phyloP scores from a whole-genome alignment of 1,284 basidiomycete species.

The Veloboletus limbatus region DNA sequence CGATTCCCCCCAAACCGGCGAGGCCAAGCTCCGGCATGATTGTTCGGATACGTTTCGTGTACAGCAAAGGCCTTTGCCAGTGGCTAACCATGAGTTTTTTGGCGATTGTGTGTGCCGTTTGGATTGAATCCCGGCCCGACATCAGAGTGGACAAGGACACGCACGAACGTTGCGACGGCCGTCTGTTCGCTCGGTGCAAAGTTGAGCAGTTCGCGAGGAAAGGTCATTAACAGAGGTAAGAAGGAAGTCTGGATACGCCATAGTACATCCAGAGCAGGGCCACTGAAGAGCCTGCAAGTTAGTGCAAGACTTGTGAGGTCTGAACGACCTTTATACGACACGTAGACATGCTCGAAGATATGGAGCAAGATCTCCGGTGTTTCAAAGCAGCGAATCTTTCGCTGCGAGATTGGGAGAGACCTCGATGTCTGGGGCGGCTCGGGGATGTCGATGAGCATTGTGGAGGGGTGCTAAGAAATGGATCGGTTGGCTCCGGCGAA shows the following conservation, averaged over 20 bases:
- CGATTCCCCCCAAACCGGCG: constrained; percentile 17
- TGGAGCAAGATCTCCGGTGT: constrained; percentile 22
- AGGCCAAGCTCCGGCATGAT: constrained; percentile 15
- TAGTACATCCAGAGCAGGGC: constrained; percentile 22
- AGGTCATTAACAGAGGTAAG: constrained; percentile 18
- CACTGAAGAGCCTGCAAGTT: constrained; percentile 20
- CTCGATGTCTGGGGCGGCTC: too few relatives aligned
- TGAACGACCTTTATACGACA: constrained; percentile 6
- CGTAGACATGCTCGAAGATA: constrained; percentile 19
- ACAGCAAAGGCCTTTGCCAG: constrained; percentile 18
- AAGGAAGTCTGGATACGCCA: constrained; percentile 24
- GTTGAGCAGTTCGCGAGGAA: constrained; percentile 18
- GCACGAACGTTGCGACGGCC: constrained; percentile 21
- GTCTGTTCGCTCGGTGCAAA: constrained; percentile 23
- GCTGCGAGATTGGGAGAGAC: too few relatives aligned
- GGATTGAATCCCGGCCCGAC: background rate
- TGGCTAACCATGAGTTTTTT: constrained; percentile 16
- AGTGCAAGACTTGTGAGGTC: constrained; percentile 17
- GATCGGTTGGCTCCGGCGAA: constrained; percentile 6
- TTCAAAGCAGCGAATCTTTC: constrained; percentile 20
- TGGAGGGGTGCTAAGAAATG: too few relatives aligned
- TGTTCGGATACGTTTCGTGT: constrained; percentile 20
- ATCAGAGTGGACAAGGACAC: background rate
- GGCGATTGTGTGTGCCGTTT: constrained; percentile 9
- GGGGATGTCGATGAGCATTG: too few relatives aligned